Percentiles rank a stretch among this genome's conserved stretches.
These are phyloP conservation scores for Lumnitzera racemosa DNA, from an alignment of 345 rosid species.

Conservation along the genomic window DNA sequence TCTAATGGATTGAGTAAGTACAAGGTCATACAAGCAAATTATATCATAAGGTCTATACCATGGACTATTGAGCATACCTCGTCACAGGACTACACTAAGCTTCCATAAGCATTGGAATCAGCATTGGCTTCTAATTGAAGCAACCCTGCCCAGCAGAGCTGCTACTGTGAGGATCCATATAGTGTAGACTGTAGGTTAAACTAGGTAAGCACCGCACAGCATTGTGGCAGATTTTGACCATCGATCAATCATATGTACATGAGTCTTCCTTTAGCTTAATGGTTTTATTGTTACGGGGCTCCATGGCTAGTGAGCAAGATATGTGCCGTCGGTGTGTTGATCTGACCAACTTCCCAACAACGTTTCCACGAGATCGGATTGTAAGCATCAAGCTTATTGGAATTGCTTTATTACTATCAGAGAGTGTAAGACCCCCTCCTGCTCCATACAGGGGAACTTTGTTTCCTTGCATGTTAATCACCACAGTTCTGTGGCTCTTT, in stretches of 20 bases:
- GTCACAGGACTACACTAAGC: too few species aligned
- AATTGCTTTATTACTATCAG: slow-evolving; percentile 34
- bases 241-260: slow-evolving; percentile 26
- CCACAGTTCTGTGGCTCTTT: slow-evolving; percentile 49
- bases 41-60: too few species aligned
- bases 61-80: too few species aligned
- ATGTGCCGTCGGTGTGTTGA: slow-evolving; percentile 42
- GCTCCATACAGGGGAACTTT: slow-evolving; percentile 80
- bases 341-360: slow-evolving; percentile 70
- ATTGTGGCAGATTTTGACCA: background rate
- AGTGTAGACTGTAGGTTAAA: too few species aligned
- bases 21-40: too few species aligned
- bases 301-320: slow-evolving; percentile 49
- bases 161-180: too few species aligned
- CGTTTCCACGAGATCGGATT: slow-evolving; percentile 53
- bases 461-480: slow-evolving; percentile 36
- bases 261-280: slow-evolving; percentile 34
- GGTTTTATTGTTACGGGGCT: slow-evolving; percentile 40
- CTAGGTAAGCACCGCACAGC: too few species aligned
- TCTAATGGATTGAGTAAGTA: too few species aligned
- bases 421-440: slow-evolving; percentile 39
- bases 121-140: too few species aligned
- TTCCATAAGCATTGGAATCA: too few species aligned
- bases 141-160: too few species aligned
- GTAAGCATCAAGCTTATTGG: slow-evolving; percentile 57